A percentile compares a stretch with the other conserved stretches of the same genome.
These are phyloP conservation scores for Sporothrix curviconia DNA, from an alignment of 2,329 filamentous ascomycete genomes.

Conservation along the genomic window DNA sequence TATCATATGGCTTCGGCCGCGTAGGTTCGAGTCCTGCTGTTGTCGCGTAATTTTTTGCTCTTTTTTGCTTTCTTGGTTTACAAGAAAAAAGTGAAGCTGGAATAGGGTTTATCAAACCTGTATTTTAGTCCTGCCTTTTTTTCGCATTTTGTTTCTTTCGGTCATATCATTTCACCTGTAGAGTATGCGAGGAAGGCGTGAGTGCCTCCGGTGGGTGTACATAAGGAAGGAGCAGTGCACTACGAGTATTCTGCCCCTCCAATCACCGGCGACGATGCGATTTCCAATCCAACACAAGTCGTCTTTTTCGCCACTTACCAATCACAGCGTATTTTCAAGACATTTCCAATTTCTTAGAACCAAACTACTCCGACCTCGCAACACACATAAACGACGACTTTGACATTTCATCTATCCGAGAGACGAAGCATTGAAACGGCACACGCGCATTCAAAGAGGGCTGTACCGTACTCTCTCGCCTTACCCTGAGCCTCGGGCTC, in stretches of 20 bases:
- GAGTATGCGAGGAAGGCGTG: background rate
- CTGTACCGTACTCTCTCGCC: too few species aligned
- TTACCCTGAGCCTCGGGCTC: background rate
- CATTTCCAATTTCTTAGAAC: background rate
- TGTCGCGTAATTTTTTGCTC: background rate
- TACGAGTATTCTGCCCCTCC: background rate
- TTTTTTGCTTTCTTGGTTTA: background rate
- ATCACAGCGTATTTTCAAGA: slow-evolving; percentile 2
- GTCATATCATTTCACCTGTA: too few species aligned
- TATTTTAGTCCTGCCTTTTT: too few species aligned
- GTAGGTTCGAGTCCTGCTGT: slow-evolving; percentile 8
- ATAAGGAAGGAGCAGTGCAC: background rate
- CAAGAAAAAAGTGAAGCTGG: too few species aligned
- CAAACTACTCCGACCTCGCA: background rate
- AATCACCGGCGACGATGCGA: slow-evolving; percentile 3
- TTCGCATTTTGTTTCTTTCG: too few species aligned
- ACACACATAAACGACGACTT: background rate
- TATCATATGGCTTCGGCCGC: slow-evolving; percentile 10
- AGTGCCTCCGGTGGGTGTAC: background rate
- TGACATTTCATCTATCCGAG: too few species aligned
- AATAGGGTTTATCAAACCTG: too few species aligned
- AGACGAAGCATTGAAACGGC: too few species aligned
- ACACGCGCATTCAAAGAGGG: too few species aligned
- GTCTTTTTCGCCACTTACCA: slow-evolving; percentile 18
- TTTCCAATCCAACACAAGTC: slow-evolving; percentile 17